phyloP scores from a whole-genome alignment of 2,329 filamentous ascomycete genomes.

The Ceratocystis ficicola region DNA sequence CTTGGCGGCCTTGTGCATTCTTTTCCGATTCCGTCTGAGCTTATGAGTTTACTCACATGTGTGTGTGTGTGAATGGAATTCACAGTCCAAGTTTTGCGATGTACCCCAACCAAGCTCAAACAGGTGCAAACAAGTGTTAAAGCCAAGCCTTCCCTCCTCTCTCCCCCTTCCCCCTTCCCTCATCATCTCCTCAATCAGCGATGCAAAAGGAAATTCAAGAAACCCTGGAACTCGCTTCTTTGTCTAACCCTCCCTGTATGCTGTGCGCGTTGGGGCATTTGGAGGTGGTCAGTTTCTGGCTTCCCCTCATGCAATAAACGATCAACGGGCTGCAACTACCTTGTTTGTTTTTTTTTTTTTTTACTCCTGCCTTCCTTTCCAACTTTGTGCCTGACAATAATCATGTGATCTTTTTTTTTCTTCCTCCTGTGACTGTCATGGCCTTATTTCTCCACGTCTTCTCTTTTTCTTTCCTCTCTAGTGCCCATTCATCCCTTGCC shows the following conservation, averaged over 20 bases:
- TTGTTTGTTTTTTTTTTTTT: conserved; percentile 9
- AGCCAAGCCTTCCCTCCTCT: background rate
- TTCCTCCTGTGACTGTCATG: background rate
- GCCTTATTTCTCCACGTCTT: conserved; percentile 8
- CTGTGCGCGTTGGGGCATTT: background rate
- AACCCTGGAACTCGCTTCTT: background rate
- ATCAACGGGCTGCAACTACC: conserved; percentile 4
- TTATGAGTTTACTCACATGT: background rate
- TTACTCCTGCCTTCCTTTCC: background rate
- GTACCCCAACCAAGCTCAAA: background rate
- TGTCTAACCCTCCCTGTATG: background rate
- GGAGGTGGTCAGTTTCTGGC: conserved; percentile 5
- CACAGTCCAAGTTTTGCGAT: background rate
- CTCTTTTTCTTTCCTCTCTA: background rate
- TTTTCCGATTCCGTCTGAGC: background rate
- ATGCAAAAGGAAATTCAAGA: background rate
- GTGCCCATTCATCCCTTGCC: background rate
- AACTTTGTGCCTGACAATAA: conserved; percentile 3
- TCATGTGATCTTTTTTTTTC: conserved; percentile 14
- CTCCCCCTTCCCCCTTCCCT: background rate
- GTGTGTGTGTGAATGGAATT: background rate
- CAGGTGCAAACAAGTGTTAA: background rate
- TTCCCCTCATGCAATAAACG: conserved; percentile 12
- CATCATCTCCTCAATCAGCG: background rate
- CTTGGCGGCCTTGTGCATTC: background rate